phyloP scores from a whole-genome alignment of 345 rosid species.

The Durio zibethinus region DNA sequence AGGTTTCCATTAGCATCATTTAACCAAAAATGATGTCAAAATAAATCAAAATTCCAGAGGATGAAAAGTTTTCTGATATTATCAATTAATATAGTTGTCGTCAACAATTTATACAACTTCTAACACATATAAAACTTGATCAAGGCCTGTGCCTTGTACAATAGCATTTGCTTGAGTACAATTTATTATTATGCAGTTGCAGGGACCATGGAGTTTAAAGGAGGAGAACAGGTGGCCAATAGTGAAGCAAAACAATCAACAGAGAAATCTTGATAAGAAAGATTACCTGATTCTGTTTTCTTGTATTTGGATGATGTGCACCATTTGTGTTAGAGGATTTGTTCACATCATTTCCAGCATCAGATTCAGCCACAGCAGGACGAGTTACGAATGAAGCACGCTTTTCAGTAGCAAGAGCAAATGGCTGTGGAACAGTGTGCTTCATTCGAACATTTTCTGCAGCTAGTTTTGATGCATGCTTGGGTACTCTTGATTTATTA shows the following conservation, averaged over 20 bases:
- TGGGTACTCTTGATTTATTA: constrained; percentile 32
- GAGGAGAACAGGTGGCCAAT: neutral
- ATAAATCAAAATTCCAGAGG: neutral
- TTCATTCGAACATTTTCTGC: constrained; percentile 45
- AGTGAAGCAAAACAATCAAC: neutral
- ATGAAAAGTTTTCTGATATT: neutral
- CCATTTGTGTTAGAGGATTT: constrained; percentile 28
- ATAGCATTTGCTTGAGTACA: neutral
- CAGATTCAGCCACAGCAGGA: constrained; percentile 35
- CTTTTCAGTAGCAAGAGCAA: constrained; percentile 79
- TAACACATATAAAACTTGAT: neutral
- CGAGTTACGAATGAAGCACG: constrained; percentile 74
- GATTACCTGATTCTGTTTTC: constrained; percentile 47
- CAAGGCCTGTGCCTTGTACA: neutral
- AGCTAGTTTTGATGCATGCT: constrained; percentile 44
- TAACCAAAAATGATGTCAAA: neutral
- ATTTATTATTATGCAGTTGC: neutral
- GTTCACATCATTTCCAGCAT: constrained; percentile 26
- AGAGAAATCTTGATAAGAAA: neutral
- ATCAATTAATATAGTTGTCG: neutral
- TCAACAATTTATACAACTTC: neutral
- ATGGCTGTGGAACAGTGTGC: constrained; percentile 84
- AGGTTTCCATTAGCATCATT: neutral
- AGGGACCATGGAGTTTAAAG: neutral
- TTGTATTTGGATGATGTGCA: constrained; percentile 21